Evolutionary conservation across 768 basidiomycete genomes (phyloP).

Genomic region (Suillus cothurnatus): DNA sequence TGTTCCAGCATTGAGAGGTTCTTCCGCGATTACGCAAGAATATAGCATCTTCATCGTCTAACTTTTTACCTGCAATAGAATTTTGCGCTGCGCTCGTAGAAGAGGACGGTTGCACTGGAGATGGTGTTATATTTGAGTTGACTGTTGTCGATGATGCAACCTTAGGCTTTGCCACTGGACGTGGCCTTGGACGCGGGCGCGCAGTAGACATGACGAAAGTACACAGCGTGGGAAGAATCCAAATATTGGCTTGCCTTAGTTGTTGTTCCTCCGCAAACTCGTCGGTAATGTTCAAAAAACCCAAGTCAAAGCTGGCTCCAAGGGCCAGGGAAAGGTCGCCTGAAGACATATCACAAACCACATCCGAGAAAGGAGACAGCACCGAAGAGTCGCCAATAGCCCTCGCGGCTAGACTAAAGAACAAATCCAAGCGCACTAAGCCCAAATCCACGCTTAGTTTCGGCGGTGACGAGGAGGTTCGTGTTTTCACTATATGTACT

Average conservation of each 20-base stretch:
- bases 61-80: conserved; percentile 13
- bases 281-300: conserved; percentile 47
- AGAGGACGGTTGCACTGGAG: conserved; percentile 17
- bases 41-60: conserved; percentile 63
- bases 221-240: conserved; percentile 30
- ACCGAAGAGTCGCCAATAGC: conserved; percentile 58
- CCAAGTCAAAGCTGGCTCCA: conserved; percentile 41
- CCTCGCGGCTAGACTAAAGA: conserved; percentile 69
- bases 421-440: conserved; percentile 65
- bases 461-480: conserved; percentile 69
- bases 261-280: conserved; percentile 24
- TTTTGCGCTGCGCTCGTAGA: conserved; percentile 10
- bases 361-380: conserved; percentile 25
- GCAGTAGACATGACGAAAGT: conserved; percentile 32
- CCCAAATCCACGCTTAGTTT: conserved; percentile 76
- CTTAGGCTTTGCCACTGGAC: conserved; percentile 38
- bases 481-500: conserved; percentile 22
- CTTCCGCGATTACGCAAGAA: conserved; percentile 70
- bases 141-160: conserved; percentile 15
- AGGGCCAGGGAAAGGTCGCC: conserved; percentile 38
- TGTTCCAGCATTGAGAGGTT: conserved; percentile 58
- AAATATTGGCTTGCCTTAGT: background rate
- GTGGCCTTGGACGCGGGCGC: conserved; percentile 56
- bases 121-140: conserved; percentile 9
- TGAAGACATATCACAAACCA: conserved; percentile 22